Evolutionary conservation across 345 rosid species (phyloP), one percentile per base, ranked within the genome.

Genomic region (Trapa incisa): DNA sequence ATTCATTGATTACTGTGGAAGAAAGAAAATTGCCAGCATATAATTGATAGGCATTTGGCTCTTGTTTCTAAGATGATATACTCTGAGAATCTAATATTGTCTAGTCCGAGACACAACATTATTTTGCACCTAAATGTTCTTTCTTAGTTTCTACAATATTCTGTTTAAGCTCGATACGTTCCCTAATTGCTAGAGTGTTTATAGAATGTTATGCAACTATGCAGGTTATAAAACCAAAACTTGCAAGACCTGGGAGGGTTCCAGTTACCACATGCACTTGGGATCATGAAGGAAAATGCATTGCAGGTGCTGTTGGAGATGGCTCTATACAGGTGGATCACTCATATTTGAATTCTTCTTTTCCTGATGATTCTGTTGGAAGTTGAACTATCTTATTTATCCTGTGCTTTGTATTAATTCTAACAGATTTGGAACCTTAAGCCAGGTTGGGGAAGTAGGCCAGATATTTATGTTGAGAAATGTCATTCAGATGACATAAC

Each of bases 361-460:
- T 35, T 35, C 8, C 38, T 38, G 35, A 33, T 32, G 7, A 0
- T 58, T 58, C 1, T 8, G 6, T 0, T 58, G 38, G 38, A 35
- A 58, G 33, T 58, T 11, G 1, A 58, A 8, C 63, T n/a, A 22
- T 2, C 35, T 6, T 69, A 36, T 38, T n/a, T 60, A 52, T 48
- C 67, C 36, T 16, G 32, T 58, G 56, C 35, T 1, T 50, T 15
- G 65, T 65, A 39, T 32, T 15, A n/a, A 42, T 41, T 8, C 13
- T 54, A 32, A 62, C 79, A 93, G 99, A 67, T 89, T 67, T 94
- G 97, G 99, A 91, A 82, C 77, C 89, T 87, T 66, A 89, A 94
- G 81, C 91, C 96, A 0, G 99, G 97, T 73, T 94, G 99, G 97
- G 99, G 97, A 79, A 94, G 96, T 80, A 81, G 99, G 78, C 99